phyloP scores from a whole-genome alignment of 2,329 filamentous ascomycete species.

The Phaeoacremonium minimum region DNA sequence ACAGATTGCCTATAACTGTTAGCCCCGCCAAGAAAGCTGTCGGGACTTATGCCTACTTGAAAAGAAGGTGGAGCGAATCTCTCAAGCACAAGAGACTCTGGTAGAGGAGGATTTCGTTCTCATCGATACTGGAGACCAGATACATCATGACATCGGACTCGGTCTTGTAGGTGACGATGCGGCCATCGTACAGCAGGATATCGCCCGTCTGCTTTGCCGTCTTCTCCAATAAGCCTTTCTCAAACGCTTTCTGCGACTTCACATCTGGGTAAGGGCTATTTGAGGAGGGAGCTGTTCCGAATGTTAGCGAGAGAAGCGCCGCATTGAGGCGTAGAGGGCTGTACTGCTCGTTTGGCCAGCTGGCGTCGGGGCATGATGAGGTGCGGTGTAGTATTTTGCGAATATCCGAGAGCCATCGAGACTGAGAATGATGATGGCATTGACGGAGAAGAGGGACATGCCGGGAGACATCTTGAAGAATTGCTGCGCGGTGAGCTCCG shows the following conservation, averaged over 20 bases:
- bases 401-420: conserved; percentile 91
- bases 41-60: conserved; percentile 62
- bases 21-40: not conserved
- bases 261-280: conserved; percentile 78
- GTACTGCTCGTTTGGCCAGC: conserved; percentile 1
- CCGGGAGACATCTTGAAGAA: conserved; percentile 69
- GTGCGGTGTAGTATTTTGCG: conserved; percentile 82
- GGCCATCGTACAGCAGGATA: conserved; percentile 96
- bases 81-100: conserved; percentile 88
- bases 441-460: conserved; percentile 72
- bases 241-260: conserved; percentile 93
- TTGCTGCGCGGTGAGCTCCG: too few species aligned
- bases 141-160: conserved; percentile 97
- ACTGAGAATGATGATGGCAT: conserved; percentile 58
- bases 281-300: conserved; percentile 30
- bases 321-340: not conserved
- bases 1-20: conserved; percentile 69
- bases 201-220: conserved; percentile 93
- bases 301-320: conserved; percentile 7
- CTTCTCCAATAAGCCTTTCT: conserved; percentile 93
- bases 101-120: conserved; percentile 96
- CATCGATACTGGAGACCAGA: conserved; percentile 83
- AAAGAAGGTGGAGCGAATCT: conserved; percentile 83
- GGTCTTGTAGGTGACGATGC: conserved; percentile 95
- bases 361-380: conserved; percentile 35